phyloP scores from a whole-genome alignment of 1,139 yeast genomes.

The Hansenula sp. region DNA sequence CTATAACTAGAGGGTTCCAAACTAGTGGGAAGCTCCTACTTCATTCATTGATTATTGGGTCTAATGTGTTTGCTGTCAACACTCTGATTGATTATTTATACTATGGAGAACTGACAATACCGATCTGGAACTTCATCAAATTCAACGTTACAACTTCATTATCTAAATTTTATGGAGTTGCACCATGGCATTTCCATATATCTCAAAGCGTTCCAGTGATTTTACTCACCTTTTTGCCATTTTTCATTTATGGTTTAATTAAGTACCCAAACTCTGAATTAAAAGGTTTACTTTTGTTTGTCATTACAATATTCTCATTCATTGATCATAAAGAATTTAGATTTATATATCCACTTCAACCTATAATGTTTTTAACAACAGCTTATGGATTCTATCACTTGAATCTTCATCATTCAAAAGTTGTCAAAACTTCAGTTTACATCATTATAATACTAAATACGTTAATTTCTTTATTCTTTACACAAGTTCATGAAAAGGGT shows the following conservation, averaged over 20 bases:
- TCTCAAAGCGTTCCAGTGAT: conserved; percentile 79
- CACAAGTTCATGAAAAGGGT: conserved; percentile 77
- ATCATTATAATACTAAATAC: conserved; percentile 36
- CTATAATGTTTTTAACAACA: conserved; percentile 49
- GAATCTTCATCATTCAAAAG: conserved; percentile 10
- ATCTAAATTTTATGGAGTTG: conserved; percentile 79
- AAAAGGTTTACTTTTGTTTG: conserved; percentile 28
- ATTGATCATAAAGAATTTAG: conserved; percentile 87
- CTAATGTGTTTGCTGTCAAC: conserved; percentile 31
- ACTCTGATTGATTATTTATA: conserved; percentile 51
- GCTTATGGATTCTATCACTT: conserved; percentile 28
- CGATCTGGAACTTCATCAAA: conserved; percentile 63
- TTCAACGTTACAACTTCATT: conserved; percentile 73
- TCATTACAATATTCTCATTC: conserved; percentile 52
- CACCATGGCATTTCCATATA: conserved; percentile 84
- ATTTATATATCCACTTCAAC: conserved; percentile 84
- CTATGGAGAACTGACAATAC: conserved; percentile 56
- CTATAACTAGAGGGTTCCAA: conserved; percentile 8
- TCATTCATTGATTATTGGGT: conserved; percentile 23
- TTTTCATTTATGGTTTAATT: conserved; percentile 40
- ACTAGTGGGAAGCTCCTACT: conserved; percentile 15
- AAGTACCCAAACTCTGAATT: conserved; percentile 14
- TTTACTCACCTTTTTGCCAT: conserved; percentile 62
- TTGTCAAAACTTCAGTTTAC: conserved; percentile 8
- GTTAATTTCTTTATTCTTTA: conserved; percentile 46